A percentile compares a stretch with the other conserved stretches of the same genome.
These are phyloP conservation scores for Asparagopsis taxiformis DNA, from an alignment of 31 red algal species.

Conservation along the genomic window DNA sequence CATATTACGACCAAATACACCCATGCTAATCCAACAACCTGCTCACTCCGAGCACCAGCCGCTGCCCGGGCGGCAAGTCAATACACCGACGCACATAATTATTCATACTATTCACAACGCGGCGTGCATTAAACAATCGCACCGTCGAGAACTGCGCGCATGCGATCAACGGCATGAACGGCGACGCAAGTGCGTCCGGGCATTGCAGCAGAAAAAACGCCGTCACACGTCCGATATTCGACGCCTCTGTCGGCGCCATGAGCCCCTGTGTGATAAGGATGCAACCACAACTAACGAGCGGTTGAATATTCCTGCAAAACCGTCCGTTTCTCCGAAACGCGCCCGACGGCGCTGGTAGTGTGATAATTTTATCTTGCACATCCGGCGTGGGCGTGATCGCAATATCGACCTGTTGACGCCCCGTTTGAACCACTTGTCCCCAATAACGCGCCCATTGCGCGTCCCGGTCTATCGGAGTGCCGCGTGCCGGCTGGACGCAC, in stretches of 20 bases:
- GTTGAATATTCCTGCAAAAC: not conserved
- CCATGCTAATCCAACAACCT: too few relatives aligned
- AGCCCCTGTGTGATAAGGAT: not conserved
- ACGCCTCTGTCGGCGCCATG: not conserved
- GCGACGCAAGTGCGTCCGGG: not conserved
- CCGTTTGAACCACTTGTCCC: too few relatives aligned
- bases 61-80: not conserved
- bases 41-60: not conserved
- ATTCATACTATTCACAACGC: not conserved
- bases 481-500: too few relatives aligned
- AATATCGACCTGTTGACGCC: too few relatives aligned
- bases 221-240: not conserved
- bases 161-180: not conserved
- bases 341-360: too few relatives aligned
- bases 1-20: too few relatives aligned
- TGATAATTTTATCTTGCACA: too few relatives aligned
- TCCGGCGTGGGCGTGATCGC: too few relatives aligned
- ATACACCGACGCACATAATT: not conserved
- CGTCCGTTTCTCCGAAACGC: too few relatives aligned
- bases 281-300: not conserved
- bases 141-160: not conserved
- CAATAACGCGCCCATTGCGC: too few relatives aligned
- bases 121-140: not conserved
- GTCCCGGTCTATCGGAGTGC: too few relatives aligned
- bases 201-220: not conserved